A percentile compares a stretch with the other conserved stretches of the same genome.
Conservation (phyloP, 768 basidiomycete species). For the Lentinus brumalis region DNA sequence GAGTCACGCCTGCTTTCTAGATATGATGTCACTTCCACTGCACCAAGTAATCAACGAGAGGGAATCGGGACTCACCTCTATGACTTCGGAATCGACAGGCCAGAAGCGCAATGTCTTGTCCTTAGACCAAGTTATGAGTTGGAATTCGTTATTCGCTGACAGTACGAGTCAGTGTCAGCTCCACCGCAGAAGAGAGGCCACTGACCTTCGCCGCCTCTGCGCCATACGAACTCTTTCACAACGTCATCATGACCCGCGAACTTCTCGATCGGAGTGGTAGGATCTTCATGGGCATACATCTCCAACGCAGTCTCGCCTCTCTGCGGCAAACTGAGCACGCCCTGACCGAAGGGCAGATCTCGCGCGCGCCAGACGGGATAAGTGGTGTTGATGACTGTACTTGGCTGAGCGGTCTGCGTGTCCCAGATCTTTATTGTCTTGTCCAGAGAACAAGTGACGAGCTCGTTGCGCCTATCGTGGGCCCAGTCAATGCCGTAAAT, state of each 20-base stretch:
- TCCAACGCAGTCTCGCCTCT: slow-evolving; percentile 81
- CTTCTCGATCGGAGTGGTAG: slow-evolving; percentile 58
- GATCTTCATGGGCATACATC: slow-evolving; percentile 64
- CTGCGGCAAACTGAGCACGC: slow-evolving; percentile 86
- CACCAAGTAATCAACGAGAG: too few relatives aligned
- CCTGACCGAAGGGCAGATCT: slow-evolving; percentile 88
- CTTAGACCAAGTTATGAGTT: slow-evolving; percentile 81
- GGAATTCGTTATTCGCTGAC: slow-evolving; percentile 52
- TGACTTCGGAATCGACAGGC: slow-evolving; percentile 74
- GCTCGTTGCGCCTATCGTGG: slow-evolving; percentile 66
- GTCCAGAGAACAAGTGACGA: slow-evolving; percentile 94
- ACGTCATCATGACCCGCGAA: slow-evolving; percentile 92
- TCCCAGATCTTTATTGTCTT: slow-evolving; percentile 92
- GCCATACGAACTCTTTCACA: slow-evolving; percentile 98
- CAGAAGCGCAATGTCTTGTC: slow-evolving; percentile 91
- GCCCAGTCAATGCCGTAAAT: slow-evolving; percentile 99
- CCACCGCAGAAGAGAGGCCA: slow-evolving; percentile 1
- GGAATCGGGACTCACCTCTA: slow-evolving; percentile 51
- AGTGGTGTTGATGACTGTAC: slow-evolving; percentile 57
- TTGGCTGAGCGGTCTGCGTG: slow-evolving; percentile 36
- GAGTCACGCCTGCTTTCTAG: slow-evolving; percentile 31
- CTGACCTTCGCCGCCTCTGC: slow-evolving; percentile 62
- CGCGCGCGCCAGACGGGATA: slow-evolving; percentile 97
- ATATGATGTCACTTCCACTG: neutral
- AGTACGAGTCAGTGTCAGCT: neutral